Conservation (phyloP, 2,329 filamentous ascomycete genomes). For the Leptosphaerulina australis region DNA sequence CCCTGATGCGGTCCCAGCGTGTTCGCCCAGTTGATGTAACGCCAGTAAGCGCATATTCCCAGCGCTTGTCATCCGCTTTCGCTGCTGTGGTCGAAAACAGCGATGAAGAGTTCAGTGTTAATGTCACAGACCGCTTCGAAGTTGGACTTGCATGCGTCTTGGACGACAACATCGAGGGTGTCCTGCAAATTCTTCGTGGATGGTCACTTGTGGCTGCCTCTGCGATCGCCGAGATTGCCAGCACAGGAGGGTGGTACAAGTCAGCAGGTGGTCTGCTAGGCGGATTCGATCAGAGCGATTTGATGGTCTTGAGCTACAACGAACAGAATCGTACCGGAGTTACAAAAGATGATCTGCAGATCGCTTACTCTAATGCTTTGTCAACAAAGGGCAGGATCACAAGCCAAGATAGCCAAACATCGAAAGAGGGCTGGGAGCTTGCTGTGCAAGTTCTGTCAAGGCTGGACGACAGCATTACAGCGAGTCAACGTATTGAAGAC, state of each 20-base stretch:
- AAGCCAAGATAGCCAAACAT: constrained; percentile 37
- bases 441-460: constrained; percentile 82
- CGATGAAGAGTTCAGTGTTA: constrained; percentile 72
- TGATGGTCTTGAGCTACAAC: constrained; percentile 76
- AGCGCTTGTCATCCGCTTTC: constrained; percentile 74
- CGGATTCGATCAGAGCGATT: constrained; percentile 79
- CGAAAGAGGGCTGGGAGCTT: constrained; percentile 81
- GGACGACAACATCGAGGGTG: constrained; percentile 79
- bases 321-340: constrained; percentile 50
- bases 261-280: constrained; percentile 59
- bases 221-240: constrained; percentile 81
- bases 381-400: constrained; percentile 52
- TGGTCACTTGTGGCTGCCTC: constrained; percentile 83
- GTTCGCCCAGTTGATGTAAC: constrained; percentile 58
- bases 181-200: constrained; percentile 72
- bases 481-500: constrained; percentile 74
- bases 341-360: constrained; percentile 79
- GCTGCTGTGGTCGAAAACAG: constrained; percentile 68
- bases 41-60: constrained; percentile 71
- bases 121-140: constrained; percentile 76
- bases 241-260: constrained; percentile 82
- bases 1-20: constrained; percentile 48
- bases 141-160: constrained; percentile 82
- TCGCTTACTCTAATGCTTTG: constrained; percentile 74
- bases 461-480: constrained; percentile 73